Evolutionary conservation across 345 rosid genomes (phyloP), one percentile per base, ranked within the genome.

Genomic region (Crucihimalaya himalaica): DNA sequence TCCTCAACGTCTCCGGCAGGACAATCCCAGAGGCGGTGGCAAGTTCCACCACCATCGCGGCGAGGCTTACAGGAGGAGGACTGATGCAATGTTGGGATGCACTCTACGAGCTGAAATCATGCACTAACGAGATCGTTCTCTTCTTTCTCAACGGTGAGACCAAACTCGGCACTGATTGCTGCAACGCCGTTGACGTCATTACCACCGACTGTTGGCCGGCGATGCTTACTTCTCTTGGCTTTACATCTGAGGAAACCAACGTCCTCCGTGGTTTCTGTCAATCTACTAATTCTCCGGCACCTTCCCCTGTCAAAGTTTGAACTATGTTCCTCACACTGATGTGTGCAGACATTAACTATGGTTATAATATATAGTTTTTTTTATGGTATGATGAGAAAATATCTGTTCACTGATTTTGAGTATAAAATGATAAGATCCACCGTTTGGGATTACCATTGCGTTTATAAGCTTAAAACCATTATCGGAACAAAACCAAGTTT

Each of bases 181-280:
- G 98, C 29, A 70, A 67, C 3, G 85, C 91, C 56, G 82, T 88
- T 51, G 84, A 76, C 2, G 62, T 82, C 18, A 84, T 89, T 1
- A 88, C 87, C 2, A 78, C 61, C 4, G 72, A 84, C 11, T 92
- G 96, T 68, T 92, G 96, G 98, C 96, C 97, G 5, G 77, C 87
- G 0, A 86, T 92, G 96, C 86, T 92, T 12, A 78, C 86, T 31
- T 85, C 96, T 18, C 81, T 87, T 3, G 91, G 97, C 5, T 88
- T 89, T 80, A 83, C 91, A 0, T 32, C 81, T 0, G 83, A 89
- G 40, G 86, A 89, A 81, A 85, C 86, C 14, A 83, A 84, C 23
- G 76, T 89, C 6, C 87, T 91, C 2, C 70, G 82, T 20, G 89
- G 88, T 21, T 88, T 84, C 29, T 92, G 96, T n/a, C 63, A 52